Evolutionary conservation across 495 filamentous ascomycete species (phyloP).

Genomic region (Xylona heveae): DNA sequence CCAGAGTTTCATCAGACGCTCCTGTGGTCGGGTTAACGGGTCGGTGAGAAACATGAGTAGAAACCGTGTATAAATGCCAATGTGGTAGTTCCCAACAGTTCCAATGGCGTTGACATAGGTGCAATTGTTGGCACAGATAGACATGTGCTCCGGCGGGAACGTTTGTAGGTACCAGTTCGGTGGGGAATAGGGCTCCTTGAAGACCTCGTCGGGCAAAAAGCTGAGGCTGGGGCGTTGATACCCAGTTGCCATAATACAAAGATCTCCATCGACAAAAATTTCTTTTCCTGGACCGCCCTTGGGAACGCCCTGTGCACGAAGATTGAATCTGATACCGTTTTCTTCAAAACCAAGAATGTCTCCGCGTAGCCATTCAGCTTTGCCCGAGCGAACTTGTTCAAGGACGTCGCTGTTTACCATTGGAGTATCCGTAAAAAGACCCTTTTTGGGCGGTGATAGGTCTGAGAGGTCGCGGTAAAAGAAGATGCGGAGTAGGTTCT

Average conservation of each 20-base stretch:
- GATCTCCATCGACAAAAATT: conserved; percentile 41
- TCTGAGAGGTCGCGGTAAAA: conserved; percentile 76
- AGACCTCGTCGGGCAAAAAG: conserved; percentile 52
- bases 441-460: conserved; percentile 43
- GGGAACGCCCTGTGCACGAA: conserved; percentile 47
- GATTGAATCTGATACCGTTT: conserved; percentile 45
- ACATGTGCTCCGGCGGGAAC: conserved; percentile 45
- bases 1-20: conserved; percentile 64
- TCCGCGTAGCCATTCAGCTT: conserved; percentile 59
- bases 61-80: conserved; percentile 72
- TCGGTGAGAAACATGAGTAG: conserved; percentile 72
- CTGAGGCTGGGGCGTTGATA: conserved; percentile 48
- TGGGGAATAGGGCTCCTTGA: conserved; percentile 47
- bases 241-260: conserved; percentile 70
- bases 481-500: conserved; percentile 48
- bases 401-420: conserved; percentile 76
- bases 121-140: conserved; percentile 61
- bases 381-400: conserved; percentile 51
- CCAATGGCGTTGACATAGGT: conserved; percentile 71
- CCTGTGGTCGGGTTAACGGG: conserved; percentile 46
- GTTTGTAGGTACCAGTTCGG: conserved; percentile 80
- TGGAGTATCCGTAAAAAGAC: conserved; percentile 61
- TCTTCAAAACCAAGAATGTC: conserved; percentile 48
- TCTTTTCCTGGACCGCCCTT: conserved; percentile 48
- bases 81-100: conserved; percentile 66